phyloP scores from a whole-genome alignment of 2,329 filamentous ascomycete species.

The Clarireedia sp. region DNA sequence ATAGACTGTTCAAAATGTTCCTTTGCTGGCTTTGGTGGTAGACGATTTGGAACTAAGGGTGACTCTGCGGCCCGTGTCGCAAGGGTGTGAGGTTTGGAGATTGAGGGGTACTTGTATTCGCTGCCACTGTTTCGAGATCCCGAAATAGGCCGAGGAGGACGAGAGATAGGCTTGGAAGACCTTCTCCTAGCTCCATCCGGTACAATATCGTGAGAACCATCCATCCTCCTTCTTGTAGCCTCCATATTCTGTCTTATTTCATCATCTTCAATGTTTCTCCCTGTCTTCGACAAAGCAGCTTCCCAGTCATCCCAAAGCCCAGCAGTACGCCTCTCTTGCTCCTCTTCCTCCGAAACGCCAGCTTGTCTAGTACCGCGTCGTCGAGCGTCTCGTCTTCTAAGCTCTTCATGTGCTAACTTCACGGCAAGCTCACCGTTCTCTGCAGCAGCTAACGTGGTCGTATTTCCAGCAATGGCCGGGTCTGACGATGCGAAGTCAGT shows the following conservation, averaged over 20 bases:
- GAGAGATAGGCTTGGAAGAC: slow-evolving; percentile 21
- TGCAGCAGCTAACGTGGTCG: slow-evolving; percentile 57
- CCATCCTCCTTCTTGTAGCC: slow-evolving; percentile 37
- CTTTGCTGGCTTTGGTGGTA: slow-evolving; percentile 27
- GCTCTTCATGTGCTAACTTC: slow-evolving; percentile 65
- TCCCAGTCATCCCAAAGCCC: slow-evolving; percentile 48
- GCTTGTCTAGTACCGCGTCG: slow-evolving; percentile 50
- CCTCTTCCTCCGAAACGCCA: slow-evolving; percentile 48
- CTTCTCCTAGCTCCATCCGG: slow-evolving; percentile 20
- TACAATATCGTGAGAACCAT: slow-evolving; percentile 23
- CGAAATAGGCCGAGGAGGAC: slow-evolving; percentile 17
- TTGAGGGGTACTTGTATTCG: slow-evolving; percentile 49
- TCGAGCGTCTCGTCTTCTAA: slow-evolving; percentile 56
- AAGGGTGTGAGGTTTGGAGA: slow-evolving; percentile 43
- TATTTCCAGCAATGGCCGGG: slow-evolving; percentile 50
- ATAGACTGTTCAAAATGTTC: slow-evolving; percentile 13
- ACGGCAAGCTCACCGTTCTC: slow-evolving; percentile 71
- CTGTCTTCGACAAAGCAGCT: slow-evolving; percentile 32
- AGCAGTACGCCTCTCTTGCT: slow-evolving; percentile 45
- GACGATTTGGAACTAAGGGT: slow-evolving; percentile 2
- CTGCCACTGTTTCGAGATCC: slow-evolving; percentile 15
- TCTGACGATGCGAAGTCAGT: slow-evolving; percentile 42
- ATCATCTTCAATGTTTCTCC: slow-evolving; percentile 28
- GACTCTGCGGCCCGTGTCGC: slow-evolving; percentile 27
- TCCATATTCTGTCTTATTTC: slow-evolving; percentile 45